These are phyloP conservation scores for Chlorella vulgaris DNA, from an alignment of 139 green algal species.

Conservation along the genomic window DNA sequence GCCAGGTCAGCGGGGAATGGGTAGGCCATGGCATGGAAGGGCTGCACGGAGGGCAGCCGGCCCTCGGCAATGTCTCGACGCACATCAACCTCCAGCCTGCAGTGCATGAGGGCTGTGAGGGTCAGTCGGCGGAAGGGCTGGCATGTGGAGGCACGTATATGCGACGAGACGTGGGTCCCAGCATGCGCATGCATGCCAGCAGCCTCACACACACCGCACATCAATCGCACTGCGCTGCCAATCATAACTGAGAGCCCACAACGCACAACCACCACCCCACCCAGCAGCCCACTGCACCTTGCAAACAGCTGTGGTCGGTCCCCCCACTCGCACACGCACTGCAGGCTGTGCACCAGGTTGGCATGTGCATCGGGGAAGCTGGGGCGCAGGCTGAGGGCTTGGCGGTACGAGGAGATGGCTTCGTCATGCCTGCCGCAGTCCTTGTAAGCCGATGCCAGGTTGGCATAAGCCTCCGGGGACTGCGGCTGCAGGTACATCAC, in stretches of 20 bases:
- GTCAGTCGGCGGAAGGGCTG: background rate
- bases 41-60: conserved; percentile 80
- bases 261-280: too few species aligned
- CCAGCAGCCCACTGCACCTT: background rate
- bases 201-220: background rate
- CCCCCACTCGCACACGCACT: conserved; percentile 89
- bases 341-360: conserved; percentile 85
- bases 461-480: conserved; percentile 71
- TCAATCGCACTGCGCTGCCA: too few species aligned
- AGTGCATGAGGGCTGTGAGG: background rate
- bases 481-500: conserved; percentile 73
- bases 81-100: conserved; percentile 57
- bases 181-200: background rate
- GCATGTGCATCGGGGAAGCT: conserved; percentile 87
- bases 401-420: conserved; percentile 74
- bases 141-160: too few species aligned
- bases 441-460: conserved; percentile 84
- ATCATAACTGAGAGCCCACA: too few species aligned
- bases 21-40: conserved; percentile 95
- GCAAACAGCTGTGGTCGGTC: conserved; percentile 71
- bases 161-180: background rate
- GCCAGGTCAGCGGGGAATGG: conserved; percentile 77
- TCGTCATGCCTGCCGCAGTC: conserved; percentile 71
- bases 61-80: conserved; percentile 61
- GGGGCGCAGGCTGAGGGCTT: conserved; percentile 67